Percentiles rank a stretch among this genome's conserved stretches.
phyloP scores from a whole-genome alignment of 371 early-diverging fungal genomes.

The Conidiobolus incongruus region DNA sequence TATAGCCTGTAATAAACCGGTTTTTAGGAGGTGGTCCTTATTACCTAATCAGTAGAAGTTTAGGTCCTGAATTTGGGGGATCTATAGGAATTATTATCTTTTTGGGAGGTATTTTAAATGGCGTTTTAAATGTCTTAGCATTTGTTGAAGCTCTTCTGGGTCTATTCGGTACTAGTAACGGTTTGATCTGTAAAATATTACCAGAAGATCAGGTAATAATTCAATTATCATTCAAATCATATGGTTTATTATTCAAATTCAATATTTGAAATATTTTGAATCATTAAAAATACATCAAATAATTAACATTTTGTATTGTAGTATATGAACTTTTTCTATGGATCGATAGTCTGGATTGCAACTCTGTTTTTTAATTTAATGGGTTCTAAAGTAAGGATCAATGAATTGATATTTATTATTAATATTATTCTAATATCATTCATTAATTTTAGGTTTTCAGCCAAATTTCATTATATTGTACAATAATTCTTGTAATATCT shows the following conservation, averaged over 20 bases:
- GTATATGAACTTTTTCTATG: no score
- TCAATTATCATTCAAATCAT: not conserved
- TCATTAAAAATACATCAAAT: no score
- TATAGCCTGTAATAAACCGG: no score
- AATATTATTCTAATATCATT: not conserved
- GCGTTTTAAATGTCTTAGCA: slow-evolving; percentile 30
- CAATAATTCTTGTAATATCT: slow-evolving; percentile 9
- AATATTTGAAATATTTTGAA: no score
- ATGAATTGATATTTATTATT: not conserved
- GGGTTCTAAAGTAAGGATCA: no score
- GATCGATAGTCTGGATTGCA: no score
- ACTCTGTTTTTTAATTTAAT: no score
- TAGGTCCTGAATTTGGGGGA: slow-evolving; percentile 60
- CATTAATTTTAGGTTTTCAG: not conserved
- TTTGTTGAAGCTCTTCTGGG: slow-evolving; percentile 30
- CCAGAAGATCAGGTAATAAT: slow-evolving; percentile 19
- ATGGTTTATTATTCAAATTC: no score
- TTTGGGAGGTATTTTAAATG: slow-evolving; percentile 26
- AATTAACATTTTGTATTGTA: no score
- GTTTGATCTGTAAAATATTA: slow-evolving; percentile 15
- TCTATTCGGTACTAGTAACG: slow-evolving; percentile 21
- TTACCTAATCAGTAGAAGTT: slow-evolving; percentile 37
- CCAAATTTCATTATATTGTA: slow-evolving; percentile 3
- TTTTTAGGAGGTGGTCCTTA: slow-evolving; percentile 40
- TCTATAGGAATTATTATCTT: slow-evolving; percentile 42